Percentiles rank a stretch among this genome's conserved stretches.
Conservation (phyloP, 306 rosid genomes). For the Aeschynomene evenia region DNA sequence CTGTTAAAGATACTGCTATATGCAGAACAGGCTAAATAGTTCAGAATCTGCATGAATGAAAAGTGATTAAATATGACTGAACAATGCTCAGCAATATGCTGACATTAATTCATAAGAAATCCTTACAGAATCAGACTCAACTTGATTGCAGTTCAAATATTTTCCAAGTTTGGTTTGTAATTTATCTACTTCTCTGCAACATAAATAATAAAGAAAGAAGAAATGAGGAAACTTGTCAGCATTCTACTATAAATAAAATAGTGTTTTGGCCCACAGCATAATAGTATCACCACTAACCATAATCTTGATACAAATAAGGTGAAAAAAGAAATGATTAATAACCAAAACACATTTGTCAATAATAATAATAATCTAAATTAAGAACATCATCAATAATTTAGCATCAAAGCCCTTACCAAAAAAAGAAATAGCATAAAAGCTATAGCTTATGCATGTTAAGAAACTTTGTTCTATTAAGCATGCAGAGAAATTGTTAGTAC, state of each 20-base stretch:
- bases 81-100: constrained; percentile 18
- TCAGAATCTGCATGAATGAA: constrained; percentile 39
- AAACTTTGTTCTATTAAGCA: constrained; percentile 2
- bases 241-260: constrained; percentile 11
- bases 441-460: constrained; percentile 10
- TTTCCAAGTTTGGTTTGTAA: constrained; percentile 50
- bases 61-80: constrained; percentile 23
- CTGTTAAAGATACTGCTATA: constrained; percentile 5
- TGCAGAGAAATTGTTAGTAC: background rate
- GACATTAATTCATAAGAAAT: constrained; percentile 28
- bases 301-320: background rate
- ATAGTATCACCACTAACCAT: constrained; percentile 3
- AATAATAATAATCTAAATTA: constrained; percentile 6
- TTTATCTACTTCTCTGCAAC: constrained; percentile 64
- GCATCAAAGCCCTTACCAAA: no score
- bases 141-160: constrained; percentile 50
- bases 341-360: no score
- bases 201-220: constrained; percentile 22
- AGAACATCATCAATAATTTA: constrained; percentile 1
- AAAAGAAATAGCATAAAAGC: background rate
- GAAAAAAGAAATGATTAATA: constrained; percentile 10
- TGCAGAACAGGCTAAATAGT: constrained; percentile 15
- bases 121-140: constrained; percentile 54
- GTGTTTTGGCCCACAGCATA: background rate
- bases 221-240: constrained; percentile 22